Evolutionary conservation across 2,329 filamentous ascomycete species (phyloP), one percentile per base, ranked within the genome.

Genomic region (Canariomyces notabilis): DNA sequence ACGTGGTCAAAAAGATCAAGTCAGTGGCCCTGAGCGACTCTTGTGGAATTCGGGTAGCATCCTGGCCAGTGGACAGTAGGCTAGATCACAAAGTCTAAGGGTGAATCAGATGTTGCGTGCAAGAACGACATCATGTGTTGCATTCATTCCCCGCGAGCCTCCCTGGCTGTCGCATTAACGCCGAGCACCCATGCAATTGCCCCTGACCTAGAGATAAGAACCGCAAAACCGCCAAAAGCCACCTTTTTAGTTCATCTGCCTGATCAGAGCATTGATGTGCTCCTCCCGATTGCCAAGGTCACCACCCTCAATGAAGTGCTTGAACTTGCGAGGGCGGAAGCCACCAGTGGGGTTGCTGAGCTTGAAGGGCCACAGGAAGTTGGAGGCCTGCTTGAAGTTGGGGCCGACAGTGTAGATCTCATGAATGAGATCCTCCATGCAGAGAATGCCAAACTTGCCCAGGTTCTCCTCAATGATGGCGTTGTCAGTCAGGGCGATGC

Each of bases 331-430:
- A 64, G 86, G 74, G 63, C 86, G 85, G 89, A 97, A 98, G 59
- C 93, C 91, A 71, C 93, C 93, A 63, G 77, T 97, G 68, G 93
- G 93, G 83, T 95, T 96, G 82, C 83, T 89, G 61, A 98, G 87
- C 87, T 98, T 97, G 85, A 98, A 98, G 69, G 93, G 93, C 93
- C 93, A 98, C 61, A 97, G 77, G 84, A 97, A 97, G 86, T 97
- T 98, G 78, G 85, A 82, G 66, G 88, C 89, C 79, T 96, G 90
- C 85, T 96, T 97, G 87, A 93, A 94, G 85, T 97, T 97, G 79
- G 91, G 91, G 69, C 93, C 91, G 60, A 97, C 93, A 50, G 90
- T 95, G 82, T 83, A 91, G 77, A 95, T 95, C 82, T 98, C 93
- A 81, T 98, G 93, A 74, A 98, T 90, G 61, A 98, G 77, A 76